A percentile compares a stretch with the other conserved stretches of the same genome.
Evolutionary conservation across 176 grass and related monocot species (phyloP).

Genomic region (Hordeum marinum): DNA sequence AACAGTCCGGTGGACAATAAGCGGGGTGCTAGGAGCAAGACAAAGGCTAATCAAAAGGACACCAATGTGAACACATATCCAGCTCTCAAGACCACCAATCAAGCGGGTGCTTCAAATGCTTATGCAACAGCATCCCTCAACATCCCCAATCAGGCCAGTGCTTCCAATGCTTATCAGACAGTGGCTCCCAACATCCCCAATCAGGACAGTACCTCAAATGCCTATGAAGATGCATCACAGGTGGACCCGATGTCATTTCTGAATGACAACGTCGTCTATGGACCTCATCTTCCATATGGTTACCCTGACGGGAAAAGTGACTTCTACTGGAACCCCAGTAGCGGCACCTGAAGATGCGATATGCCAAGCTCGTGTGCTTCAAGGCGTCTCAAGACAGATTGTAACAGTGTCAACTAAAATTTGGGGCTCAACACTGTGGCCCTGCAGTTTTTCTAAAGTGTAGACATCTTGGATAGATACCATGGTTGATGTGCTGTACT

Average conservation of each 20-base stretch:
- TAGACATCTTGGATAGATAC: conserved; percentile 5
- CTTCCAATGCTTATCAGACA: conserved; percentile 16
- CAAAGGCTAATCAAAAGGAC: conserved; percentile 51
- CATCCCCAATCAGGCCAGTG: conserved; percentile 31
- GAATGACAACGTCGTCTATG: conserved; percentile 52
- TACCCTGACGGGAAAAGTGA: conserved; percentile 34
- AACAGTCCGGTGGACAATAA: conserved; percentile 69
- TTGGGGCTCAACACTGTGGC: neutral
- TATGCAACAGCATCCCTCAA: conserved; percentile 9
- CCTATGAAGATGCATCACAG: conserved; percentile 24
- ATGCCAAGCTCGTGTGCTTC: neutral
- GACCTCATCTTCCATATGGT: conserved; percentile 68
- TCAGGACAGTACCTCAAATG: conserved; percentile 34
- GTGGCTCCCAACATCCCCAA: conserved; percentile 16
- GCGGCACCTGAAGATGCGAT: neutral
- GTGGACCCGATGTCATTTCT: conserved; percentile 46
- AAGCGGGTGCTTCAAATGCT: conserved; percentile 25
- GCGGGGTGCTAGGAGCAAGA: conserved; percentile 46
- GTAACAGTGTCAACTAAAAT: conserved; percentile 31
- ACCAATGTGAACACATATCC: conserved; percentile 22
- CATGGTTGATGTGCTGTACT: conserved; percentile 5
- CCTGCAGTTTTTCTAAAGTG: conserved; percentile 20
- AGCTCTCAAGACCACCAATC: conserved; percentile 28
- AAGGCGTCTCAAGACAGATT: neutral
- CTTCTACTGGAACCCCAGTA: conserved; percentile 44